Evolutionary conservation across 1,139 yeast genomes (phyloP), one percentile per base, ranked within the genome.

Genomic region (Candida smagusa): DNA sequence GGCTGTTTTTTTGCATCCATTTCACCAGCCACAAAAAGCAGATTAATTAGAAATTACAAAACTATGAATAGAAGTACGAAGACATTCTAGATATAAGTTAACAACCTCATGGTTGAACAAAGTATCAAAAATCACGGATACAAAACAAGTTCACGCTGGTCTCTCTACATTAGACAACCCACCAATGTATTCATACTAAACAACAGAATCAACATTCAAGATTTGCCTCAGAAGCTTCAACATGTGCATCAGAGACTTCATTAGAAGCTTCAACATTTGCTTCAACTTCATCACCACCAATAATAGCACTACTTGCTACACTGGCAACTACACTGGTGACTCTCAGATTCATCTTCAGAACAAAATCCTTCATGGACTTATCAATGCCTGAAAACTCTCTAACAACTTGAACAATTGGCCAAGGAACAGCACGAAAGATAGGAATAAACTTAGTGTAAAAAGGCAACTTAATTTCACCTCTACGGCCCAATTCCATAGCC

Each of bases 401-500:
- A 1, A 74, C 69, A 1, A 72, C 22, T 44, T 73, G 81, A 6
- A 77, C 79, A 7, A 85, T 47, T 2, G 82, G 88, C 85, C 88
- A 80, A 0, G 95, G 95, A 21, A 81, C 57, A 0, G 81, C 77
- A 41, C 95, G 70, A 47, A 89, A 64, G 2, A 86, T 42, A 0
- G 96, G 95, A 25, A 89, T 50, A 30, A 85, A 61, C 41, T 81
- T 76, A 2, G 88, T 88, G 54, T 90, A 90, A 24, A 82, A 63
- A 0, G 97, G 97, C 34, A 79, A 51, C 45, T 74, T 81, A 34
- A 89, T 68, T 41, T 82, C 88, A 1, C 92, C 89, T 30, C 83
- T 58, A 42, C 72, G 63, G 3, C 95, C 94, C 36, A 69, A 56
- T 34, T 70, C 72, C 27, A 88, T 61, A 0, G 86, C 78, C 6